phyloP scores from a whole-genome alignment of 768 basidiomycete species.

The Panellus pusillus region DNA sequence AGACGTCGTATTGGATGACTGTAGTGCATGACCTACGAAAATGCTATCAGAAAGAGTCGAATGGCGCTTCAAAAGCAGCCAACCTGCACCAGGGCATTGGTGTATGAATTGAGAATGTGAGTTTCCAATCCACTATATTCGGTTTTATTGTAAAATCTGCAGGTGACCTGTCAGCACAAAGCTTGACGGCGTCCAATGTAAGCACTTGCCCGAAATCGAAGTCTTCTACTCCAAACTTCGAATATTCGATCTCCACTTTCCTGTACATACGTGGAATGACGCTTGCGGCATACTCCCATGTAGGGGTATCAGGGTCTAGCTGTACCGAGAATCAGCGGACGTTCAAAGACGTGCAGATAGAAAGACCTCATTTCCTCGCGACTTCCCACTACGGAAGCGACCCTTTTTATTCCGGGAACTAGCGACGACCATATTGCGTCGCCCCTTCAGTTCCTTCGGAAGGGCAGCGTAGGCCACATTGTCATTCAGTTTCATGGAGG shows the following conservation, averaged over 20 bases:
- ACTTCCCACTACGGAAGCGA: conserved; percentile 86
- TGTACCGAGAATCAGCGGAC: conserved; percentile 22
- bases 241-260: conserved; percentile 96
- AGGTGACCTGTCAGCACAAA: neutral
- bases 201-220: conserved; percentile 88
- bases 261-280: conserved; percentile 81
- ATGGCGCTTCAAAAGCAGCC: neutral
- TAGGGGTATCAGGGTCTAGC: conserved; percentile 55
- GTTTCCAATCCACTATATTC: conserved; percentile 91
- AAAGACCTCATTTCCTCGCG: conserved; percentile 47
- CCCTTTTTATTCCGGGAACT: conserved; percentile 54
- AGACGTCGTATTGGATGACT: conserved; percentile 70
- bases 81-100: conserved; percentile 50
- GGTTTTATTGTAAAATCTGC: conserved; percentile 92
- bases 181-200: neutral
- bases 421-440: conserved; percentile 71
- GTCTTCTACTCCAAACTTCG: conserved; percentile 97
- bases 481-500: conserved; percentile 82
- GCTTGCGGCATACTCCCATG: conserved; percentile 51
- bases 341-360: neutral
- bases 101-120: conserved; percentile 96
- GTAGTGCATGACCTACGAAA: conserved; percentile 87
- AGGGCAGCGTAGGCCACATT: conserved; percentile 87
- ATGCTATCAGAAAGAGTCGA: neutral
- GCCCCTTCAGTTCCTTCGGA: conserved; percentile 82